Percentiles rank a stretch among this genome's conserved stretches.
These are phyloP conservation scores for Mercurialis annua DNA, from an alignment of 345 rosid species.

Conservation along the genomic window DNA sequence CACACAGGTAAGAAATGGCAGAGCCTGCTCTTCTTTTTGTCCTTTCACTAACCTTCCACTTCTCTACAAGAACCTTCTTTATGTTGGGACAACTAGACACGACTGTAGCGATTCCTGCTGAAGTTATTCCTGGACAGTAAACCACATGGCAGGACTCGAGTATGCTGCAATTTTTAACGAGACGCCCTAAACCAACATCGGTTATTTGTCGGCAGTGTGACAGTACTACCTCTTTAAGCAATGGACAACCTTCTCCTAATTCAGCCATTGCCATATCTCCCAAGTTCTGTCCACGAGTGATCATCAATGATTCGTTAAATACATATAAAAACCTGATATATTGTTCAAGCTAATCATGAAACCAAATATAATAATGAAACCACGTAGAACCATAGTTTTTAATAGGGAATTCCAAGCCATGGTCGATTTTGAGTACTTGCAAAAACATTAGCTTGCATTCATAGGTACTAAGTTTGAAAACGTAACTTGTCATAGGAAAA, in stretches of 20 bases:
- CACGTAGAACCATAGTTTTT: too few species aligned
- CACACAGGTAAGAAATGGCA: constrained; percentile 64
- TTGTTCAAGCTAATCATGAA: not conserved
- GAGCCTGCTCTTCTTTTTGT: constrained; percentile 76
- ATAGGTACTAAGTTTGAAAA: not conserved
- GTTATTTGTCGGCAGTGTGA: constrained; percentile 80
- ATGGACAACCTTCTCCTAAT: constrained; percentile 81
- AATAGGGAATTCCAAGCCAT: too few species aligned
- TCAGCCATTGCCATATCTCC: constrained; percentile 74
- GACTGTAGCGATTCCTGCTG: constrained; percentile 77
- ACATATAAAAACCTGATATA: not conserved
- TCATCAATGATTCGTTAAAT: not conserved
- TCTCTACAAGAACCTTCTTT: constrained; percentile 79
- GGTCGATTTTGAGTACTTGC: not conserved
- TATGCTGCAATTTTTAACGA: constrained; percentile 53
- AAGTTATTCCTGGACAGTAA: constrained; percentile 68
- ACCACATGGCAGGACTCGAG: constrained; percentile 83
- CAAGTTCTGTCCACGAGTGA: constrained; percentile 44
- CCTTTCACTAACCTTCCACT: constrained; percentile 80
- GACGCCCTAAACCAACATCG: constrained; percentile 70
- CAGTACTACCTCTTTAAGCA: constrained; percentile 69
- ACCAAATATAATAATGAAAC: not conserved
- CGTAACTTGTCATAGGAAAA: not conserved
- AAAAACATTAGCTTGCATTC: constrained; percentile 1
- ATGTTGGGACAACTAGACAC: constrained; percentile 78